These are phyloP conservation scores for Themeda triandra DNA, from an alignment of 176 grass and related monocot genomes.

Conservation along the genomic window DNA sequence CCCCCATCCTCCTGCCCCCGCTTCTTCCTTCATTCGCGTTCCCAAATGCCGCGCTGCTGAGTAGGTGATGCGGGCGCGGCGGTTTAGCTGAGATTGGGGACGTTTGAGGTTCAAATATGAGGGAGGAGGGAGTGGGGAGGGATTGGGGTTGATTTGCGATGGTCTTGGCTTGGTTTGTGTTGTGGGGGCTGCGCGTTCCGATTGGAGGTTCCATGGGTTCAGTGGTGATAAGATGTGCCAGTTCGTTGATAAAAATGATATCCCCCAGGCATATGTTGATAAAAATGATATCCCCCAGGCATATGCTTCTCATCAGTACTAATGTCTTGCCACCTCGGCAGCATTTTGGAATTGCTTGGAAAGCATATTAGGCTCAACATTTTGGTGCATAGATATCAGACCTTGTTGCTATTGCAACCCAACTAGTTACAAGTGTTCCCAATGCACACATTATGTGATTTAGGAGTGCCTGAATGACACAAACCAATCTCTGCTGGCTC, in stretches of 20 bases:
- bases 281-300: background rate
- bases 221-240: background rate
- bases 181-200: background rate
- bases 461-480: background rate
- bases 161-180: background rate
- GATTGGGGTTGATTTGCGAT: background rate
- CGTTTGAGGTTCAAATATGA: background rate
- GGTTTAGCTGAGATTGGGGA: background rate
- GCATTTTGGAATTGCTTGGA: background rate
- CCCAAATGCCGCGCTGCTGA: background rate
- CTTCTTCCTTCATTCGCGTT: background rate
- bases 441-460: background rate
- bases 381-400: background rate
- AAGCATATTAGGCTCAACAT: background rate
- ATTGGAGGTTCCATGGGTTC: background rate
- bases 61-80: background rate
- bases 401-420: background rate
- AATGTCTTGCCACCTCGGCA: background rate
- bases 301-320: background rate
- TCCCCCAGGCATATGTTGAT: background rate
- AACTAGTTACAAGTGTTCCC: background rate
- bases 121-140: background rate
- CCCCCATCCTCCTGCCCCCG: no score
- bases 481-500: background rate
- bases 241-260: background rate